These are phyloP conservation scores for Nigrospora osmanthi DNA, from an alignment of 2,329 filamentous ascomycete genomes.

Conservation along the genomic window DNA sequence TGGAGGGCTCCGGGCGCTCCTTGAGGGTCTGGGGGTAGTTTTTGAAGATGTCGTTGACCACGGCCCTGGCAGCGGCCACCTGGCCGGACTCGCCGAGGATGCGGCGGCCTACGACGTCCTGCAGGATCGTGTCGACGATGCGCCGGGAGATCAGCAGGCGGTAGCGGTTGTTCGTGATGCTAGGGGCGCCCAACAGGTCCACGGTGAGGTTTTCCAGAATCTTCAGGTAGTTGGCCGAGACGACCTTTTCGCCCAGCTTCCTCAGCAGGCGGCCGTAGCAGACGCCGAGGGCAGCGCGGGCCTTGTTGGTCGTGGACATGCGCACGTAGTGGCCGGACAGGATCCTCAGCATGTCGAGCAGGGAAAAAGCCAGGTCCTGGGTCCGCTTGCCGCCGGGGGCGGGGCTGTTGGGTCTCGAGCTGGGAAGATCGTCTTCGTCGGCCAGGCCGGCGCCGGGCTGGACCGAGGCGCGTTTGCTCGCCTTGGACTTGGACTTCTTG, in stretches of 20 bases:
- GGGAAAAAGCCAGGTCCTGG: slow-evolving; percentile 63
- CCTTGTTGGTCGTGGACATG: slow-evolving; percentile 68
- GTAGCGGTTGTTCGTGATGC: slow-evolving; percentile 77
- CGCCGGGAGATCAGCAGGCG: slow-evolving; percentile 77
- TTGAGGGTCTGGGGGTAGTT: slow-evolving; percentile 88
- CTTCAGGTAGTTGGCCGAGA: slow-evolving; percentile 74
- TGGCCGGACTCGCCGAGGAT: slow-evolving; percentile 89
- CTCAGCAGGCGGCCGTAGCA: slow-evolving; percentile 80
- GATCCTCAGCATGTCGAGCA: slow-evolving; percentile 71
- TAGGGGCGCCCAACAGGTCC: slow-evolving; percentile 70
- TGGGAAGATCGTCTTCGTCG: slow-evolving; percentile 58
- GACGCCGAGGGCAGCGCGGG: slow-evolving; percentile 74
- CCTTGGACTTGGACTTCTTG: slow-evolving; percentile 57
- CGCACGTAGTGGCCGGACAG: slow-evolving; percentile 76
- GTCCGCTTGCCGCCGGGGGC: slow-evolving; percentile 58
- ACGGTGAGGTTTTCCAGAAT: slow-evolving; percentile 75
- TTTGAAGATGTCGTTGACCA: slow-evolving; percentile 85
- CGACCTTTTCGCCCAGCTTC: slow-evolving; percentile 70
- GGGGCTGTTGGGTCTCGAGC: slow-evolving; percentile 63
- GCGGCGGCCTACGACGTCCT: slow-evolving; percentile 71
- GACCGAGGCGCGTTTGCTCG: slow-evolving; percentile 49
- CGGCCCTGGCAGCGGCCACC: slow-evolving; percentile 67
- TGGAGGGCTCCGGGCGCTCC: slow-evolving; percentile 81
- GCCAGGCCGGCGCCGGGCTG: slow-evolving; percentile 56
- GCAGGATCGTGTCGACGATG: slow-evolving; percentile 76